Base-by-base conservation (phyloP, 192 early-diverging fungal genomes). In the Backusella macrospora region DNA sequence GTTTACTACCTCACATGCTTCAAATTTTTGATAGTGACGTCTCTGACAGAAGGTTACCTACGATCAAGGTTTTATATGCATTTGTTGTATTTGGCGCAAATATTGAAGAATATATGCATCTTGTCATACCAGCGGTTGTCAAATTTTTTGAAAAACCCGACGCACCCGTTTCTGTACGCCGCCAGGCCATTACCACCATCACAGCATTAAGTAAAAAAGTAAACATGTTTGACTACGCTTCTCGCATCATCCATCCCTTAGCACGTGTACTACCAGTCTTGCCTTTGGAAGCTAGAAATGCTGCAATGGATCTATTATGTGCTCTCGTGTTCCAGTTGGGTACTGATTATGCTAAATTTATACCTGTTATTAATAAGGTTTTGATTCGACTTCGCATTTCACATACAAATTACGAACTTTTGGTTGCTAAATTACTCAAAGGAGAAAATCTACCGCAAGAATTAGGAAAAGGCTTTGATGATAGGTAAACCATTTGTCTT, bases 71-170 rank as follows among this genome's bases (percentile, higher is more conserved):
- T 0, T 72, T 98, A 13, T 88, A 95, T 59, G 94, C 92, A 4
- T 85, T 98, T 68, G 82, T 89, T 8, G 89, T 91, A 6, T 92
- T 98, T 82, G 94, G 94, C 3, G 82, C 91, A 3, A 96, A 94
- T 70, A 87, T 97, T 48, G 96, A 98, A 72, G 95, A 94, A 70
- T 98, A 97, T 73, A 85, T 98, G 81, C 92, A 95, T 78, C 83
- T 98, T 18, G 89, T 98, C 16, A 90, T 97, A 68, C 96, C 95
- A 8, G 88, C 89, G 2, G 83, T 98, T 12, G 90, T 97, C 26
- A 82, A 86, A 67, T 83, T 94, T 10, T 90, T 98, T 76, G 95
- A 98, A 65, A 86, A 85, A 45, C 76, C 86, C 2, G 91, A 89
- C 48, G 85, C 86, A 3, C 91, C 92, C 0, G 65, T 84, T 15